phyloP scores from a whole-genome alignment of 2,329 filamentous ascomycete species.

The Stenocarpella maydis region DNA sequence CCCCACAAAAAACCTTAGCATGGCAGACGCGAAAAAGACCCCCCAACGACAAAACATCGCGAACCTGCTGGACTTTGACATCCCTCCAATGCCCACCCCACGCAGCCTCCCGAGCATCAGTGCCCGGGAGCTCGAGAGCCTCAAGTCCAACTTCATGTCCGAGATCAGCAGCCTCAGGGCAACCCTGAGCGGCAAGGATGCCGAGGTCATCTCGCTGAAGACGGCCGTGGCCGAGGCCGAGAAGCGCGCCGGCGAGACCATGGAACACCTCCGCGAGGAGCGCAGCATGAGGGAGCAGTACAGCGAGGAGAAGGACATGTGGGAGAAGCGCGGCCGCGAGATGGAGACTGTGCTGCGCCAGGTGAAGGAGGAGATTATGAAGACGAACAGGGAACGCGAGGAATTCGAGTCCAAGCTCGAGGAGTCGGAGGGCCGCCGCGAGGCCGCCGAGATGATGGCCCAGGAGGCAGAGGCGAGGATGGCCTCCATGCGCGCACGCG shows the following conservation, averaged over 20 bases:
- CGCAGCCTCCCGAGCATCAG: constrained; percentile 91
- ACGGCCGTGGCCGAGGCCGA: constrained; percentile 90
- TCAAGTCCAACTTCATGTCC: constrained; percentile 90
- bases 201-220: constrained; percentile 87
- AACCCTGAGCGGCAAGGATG: constrained; percentile 90
- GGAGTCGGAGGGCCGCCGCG: constrained; percentile 77
- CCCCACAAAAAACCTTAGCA: constrained; percentile 48
- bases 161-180: constrained; percentile 96
- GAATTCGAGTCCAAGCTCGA: constrained; percentile 78
- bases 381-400: constrained; percentile 81
- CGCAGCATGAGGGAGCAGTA: constrained; percentile 74
- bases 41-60: constrained; percentile 63
- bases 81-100: constrained; percentile 92
- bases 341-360: constrained; percentile 83
- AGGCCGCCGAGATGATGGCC: constrained; percentile 78
- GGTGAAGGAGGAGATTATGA: constrained; percentile 82
- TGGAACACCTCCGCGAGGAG: constrained; percentile 85
- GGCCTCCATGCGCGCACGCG: constrained; percentile 74
- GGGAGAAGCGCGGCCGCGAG: constrained; percentile 85
- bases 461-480: constrained; percentile 80
- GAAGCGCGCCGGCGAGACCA: constrained; percentile 85
- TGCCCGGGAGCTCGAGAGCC: constrained; percentile 87
- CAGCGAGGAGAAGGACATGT: constrained; percentile 77
- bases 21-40: constrained; percentile 48
- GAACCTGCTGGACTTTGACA: constrained; percentile 87